A percentile compares a stretch with the other conserved stretches of the same genome.
These are phyloP conservation scores for Protomyces inouyei DNA, from an alignment of 1,139 yeast genomes.

Conservation along the genomic window DNA sequence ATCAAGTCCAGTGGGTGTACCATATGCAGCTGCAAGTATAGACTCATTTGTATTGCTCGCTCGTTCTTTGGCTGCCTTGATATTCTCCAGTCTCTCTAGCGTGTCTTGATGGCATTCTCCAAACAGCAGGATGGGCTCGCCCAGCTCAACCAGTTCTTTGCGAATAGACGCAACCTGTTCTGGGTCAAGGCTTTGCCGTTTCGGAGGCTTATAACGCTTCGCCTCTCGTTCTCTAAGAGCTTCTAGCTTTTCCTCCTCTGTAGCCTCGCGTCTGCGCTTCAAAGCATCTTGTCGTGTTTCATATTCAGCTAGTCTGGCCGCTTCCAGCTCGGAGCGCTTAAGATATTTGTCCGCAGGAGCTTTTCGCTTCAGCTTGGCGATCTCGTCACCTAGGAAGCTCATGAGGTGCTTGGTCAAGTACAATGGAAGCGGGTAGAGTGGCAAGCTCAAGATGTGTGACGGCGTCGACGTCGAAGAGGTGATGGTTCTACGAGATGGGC, in stretches of 20 bases:
- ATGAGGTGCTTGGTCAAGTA: not conserved
- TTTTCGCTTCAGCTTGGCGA: constrained; percentile 19
- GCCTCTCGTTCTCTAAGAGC: constrained; percentile 31
- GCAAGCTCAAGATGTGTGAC: no score
- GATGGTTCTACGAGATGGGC: no score
- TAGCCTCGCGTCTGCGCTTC: constrained; percentile 33
- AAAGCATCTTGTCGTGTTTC: constrained; percentile 37
- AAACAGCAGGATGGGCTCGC: constrained; percentile 44
- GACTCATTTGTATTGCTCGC: constrained; percentile 3
- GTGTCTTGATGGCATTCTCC: constrained; percentile 46
- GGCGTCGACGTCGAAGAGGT: no score
- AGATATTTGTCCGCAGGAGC: constrained; percentile 29
- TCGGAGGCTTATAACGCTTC: constrained; percentile 18
- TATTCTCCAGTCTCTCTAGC: constrained; percentile 33
- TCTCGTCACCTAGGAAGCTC: constrained; percentile 30
- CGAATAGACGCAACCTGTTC: not conserved
- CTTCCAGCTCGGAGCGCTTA: constrained; percentile 35
- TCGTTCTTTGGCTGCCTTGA: constrained; percentile 20
- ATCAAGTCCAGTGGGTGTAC: not conserved
- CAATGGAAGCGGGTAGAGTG: no score
- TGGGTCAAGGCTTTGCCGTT: constrained; percentile 12
- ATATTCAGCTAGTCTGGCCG: constrained; percentile 33
- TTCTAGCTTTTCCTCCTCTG: constrained; percentile 30
- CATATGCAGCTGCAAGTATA: not conserved
- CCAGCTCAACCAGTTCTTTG: constrained; percentile 50